Evolutionary conservation across 1,139 yeast genomes (phyloP), one percentile per base, ranked within the genome.

Genomic region (Saccharomyces hybrid): DNA sequence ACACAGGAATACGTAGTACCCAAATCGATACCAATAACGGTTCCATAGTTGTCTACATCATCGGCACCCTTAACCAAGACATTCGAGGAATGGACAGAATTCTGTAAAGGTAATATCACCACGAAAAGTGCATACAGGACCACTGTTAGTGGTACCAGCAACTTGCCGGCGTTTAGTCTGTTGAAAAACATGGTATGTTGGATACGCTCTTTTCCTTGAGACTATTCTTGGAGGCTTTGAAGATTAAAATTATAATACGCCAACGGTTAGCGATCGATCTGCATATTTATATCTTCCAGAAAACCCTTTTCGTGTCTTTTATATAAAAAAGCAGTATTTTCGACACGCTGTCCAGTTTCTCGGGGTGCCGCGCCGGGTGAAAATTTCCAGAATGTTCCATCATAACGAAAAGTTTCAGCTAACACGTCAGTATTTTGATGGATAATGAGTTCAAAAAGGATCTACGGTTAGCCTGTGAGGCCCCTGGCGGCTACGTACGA

Each of bases 1-100:
- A 89, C 97, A 82, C 96, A 89, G 7, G 96, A 88, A 75, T 88
- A 88, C 50, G 97, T 88, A 52, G 88, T 83, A 67, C 97, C 97
- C 73, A 90, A 81, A 74, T 81, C 86, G 60, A 81, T 81, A 74
- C 86, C 86, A 62, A 81, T 81, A 48, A 86, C 93, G 5, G 91
- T 85, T 64, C 91, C 93, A 63, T 85, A 86, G 65, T 72, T 78
- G 53, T 82, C 86, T 19, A 76, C 72, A 42, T 78, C 79, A 51
- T 75, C 83, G 29, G 51, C 48, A 14, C 64, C 69, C 53, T 60
- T 61, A 11, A 61, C 70, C 27, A 67, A 49, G 28, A 61, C 56
- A 16, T 58, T 56, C 28, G 65, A 56, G n/a, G 61, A 59, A 50
- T 52, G 53, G 14, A 55, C 53, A 34, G 65, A 59, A 55, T 74